These are phyloP conservation scores for Skeletonema potamos DNA, from an alignment of 108 stramenopile species.

Conservation along the genomic window DNA sequence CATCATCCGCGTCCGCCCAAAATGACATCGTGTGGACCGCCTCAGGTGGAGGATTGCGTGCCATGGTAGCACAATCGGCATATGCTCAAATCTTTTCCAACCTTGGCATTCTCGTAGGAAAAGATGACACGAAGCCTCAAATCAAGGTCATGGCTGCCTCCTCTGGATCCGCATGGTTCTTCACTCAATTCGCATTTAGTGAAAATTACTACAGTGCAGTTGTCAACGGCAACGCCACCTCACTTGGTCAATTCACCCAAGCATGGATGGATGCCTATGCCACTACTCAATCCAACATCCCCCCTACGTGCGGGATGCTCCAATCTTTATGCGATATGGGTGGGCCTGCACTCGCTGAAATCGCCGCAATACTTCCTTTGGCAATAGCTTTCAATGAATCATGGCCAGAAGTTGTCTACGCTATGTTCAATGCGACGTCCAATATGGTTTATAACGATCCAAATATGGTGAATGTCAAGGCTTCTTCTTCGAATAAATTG, in stretches of 20 bases:
- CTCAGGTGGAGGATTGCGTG: background rate
- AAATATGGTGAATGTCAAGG: background rate
- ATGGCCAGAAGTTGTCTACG: background rate
- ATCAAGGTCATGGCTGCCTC: background rate
- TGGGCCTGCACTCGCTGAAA: background rate
- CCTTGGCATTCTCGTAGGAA: background rate
- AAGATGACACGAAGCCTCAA: background rate
- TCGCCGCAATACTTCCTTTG: background rate
- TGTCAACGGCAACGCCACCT: background rate
- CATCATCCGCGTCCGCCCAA: background rate
- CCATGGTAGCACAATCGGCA: conserved; percentile 10
- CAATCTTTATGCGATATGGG: background rate
- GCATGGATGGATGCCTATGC: conserved; percentile 9
- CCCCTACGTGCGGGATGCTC: background rate
- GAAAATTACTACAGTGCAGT: background rate
- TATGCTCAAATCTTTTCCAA: conserved; percentile 6
- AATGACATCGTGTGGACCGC: background rate
- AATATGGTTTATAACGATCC: background rate
- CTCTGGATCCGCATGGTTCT: conserved; percentile 1
- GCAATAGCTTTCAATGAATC: background rate
- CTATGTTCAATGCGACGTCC: background rate
- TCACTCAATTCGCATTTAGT: background rate
- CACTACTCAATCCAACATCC: background rate
- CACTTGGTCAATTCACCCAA: conserved; percentile 2
- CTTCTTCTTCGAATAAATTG: background rate